Evolutionary conservation across 2,329 filamentous ascomycete genomes (phyloP).

Genomic region (Alternaria dauci): DNA sequence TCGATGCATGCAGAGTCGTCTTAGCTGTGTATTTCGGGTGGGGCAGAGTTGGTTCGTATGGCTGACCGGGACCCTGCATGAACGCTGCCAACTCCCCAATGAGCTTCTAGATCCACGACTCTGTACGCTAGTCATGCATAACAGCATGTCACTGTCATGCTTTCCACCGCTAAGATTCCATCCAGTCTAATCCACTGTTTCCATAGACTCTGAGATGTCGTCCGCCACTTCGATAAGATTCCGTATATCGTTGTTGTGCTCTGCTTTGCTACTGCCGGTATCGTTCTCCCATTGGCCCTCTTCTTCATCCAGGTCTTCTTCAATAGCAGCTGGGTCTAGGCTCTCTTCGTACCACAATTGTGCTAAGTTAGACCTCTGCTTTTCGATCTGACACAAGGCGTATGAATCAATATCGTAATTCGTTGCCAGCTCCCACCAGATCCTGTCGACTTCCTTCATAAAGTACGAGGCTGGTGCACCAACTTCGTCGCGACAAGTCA

Average conservation of each 20-base stretch:
- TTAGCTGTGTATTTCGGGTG: constrained; percentile 1
- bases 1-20: constrained; percentile 7
- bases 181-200: not conserved
- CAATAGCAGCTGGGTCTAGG: not conserved
- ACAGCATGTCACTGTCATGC: not conserved
- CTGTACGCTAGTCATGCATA: not conserved
- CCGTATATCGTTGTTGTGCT: not conserved
- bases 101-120: not conserved
- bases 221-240: not conserved
- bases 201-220: not conserved
- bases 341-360: constrained; percentile 10
- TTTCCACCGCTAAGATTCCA: not conserved
- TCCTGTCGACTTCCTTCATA: constrained; percentile 3
- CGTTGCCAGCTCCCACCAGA: constrained; percentile 18
- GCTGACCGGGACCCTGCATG: constrained; percentile 5
- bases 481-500: constrained; percentile 26
- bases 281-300: not conserved
- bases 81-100: constrained; percentile 1
- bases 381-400: constrained; percentile 14
- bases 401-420: constrained; percentile 17
- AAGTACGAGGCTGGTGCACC: constrained; percentile 15
- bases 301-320: not conserved
- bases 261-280: constrained; percentile 1
- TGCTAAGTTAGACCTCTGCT: constrained; percentile 11
- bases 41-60: not conserved